A percentile compares a stretch with the other conserved stretches of the same genome.
These are phyloP conservation scores for Coprinopsis sp. DNA, from an alignment of 768 basidiomycete species.

Conservation along the genomic window DNA sequence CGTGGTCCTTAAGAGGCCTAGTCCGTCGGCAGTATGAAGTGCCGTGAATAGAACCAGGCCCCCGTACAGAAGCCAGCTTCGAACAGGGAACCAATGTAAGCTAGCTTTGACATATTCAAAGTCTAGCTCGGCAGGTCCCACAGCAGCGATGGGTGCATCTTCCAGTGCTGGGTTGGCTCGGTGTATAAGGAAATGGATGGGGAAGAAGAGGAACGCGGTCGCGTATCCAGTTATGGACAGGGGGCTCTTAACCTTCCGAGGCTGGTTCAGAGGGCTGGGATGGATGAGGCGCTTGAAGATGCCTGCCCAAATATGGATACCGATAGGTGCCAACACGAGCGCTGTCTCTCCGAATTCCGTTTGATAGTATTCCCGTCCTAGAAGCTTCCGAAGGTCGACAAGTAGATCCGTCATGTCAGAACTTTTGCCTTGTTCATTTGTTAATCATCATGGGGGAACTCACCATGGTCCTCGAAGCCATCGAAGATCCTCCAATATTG, in stretches of 20 bases:
- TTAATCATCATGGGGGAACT: conserved; percentile 1
- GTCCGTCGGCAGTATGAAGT: conserved; percentile 63
- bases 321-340: conserved; percentile 65
- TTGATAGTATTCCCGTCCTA: conserved; percentile 86
- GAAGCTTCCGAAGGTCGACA: conserved; percentile 33
- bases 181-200: conserved; percentile 68
- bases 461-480: conserved; percentile 78
- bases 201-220: conserved; percentile 50
- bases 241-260: conserved; percentile 33
- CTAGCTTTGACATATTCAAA: conserved; percentile 80
- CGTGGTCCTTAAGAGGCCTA: conserved; percentile 45
- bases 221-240: conserved; percentile 65
- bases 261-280: conserved; percentile 17
- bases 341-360: conserved; percentile 61
- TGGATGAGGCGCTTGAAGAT: conserved; percentile 54
- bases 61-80: conserved; percentile 58
- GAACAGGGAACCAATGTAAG: conserved; percentile 54
- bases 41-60: conserved; percentile 53
- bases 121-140: conserved; percentile 75
- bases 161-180: conserved; percentile 49
- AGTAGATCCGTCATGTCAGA: background rate
- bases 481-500: conserved; percentile 60
- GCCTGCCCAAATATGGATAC: conserved; percentile 56
- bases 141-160: conserved; percentile 43
- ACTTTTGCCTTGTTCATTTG: background rate